Evolutionary conservation across 192 early-diverging fungal species (phyloP), one percentile per base, ranked within the genome.

Genomic region (Podila horticola): DNA sequence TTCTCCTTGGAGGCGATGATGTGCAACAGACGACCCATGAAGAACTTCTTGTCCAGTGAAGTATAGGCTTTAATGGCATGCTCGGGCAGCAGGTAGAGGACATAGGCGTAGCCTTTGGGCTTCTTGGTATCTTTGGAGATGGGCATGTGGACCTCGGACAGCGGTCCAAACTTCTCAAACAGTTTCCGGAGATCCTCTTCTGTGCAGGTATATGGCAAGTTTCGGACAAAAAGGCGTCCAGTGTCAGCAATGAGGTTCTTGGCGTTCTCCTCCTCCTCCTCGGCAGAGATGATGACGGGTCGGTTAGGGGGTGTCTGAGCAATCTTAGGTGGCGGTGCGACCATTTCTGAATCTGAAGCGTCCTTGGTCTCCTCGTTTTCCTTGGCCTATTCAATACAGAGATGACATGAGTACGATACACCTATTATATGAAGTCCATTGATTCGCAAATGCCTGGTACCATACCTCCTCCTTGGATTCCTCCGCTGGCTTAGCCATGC

Each of bases 101-200:
- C 85, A 69, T 98, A 98, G 2, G 95, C 97, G 68, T 93, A 97
- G 8, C 98, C 98, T 83, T 96, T 96, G 72, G 96, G 92, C 70
- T 94, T 91, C 76, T 97, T 97, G 58, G 97, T 96, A 68, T 95
- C 93, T 74, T 91, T 94, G 58, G 92, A 91, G 62, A 99, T 94
- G 20, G 98, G 97, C 84, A 99, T 93, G 84, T 99, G 97, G 49
- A 96, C 90, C 79, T 98, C 98, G 0, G 95, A 92, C 4, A 99
- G 83, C 1, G 95, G 94, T 7, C 98, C 98, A 85, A 93, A 98
- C 69, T 88, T 90, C 58, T 92, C 90, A 83, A 99, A 98, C 48
- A 90, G 61, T 33, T 87, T 83, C 57, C 93, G 90, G 36, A 99
- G 79, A 67, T 99, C 98, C 10, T 97, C 91, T 64, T 93, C 93